Conservation (phyloP, 176 grass and related monocot genomes). For the Triticum monococcum region DNA sequence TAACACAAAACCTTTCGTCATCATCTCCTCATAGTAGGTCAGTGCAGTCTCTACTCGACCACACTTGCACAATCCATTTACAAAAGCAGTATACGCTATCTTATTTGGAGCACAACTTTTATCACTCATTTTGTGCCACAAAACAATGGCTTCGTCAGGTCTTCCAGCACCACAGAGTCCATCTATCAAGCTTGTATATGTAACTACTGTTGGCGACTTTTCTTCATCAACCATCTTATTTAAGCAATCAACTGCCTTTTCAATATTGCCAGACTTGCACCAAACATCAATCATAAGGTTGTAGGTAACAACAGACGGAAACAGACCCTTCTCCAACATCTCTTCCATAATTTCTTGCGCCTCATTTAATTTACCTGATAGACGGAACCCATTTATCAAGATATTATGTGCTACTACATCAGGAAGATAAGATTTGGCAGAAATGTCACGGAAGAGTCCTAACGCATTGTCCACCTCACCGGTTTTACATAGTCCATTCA, state of each 20-base stretch:
- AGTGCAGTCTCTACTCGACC: constrained; percentile 50
- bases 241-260: constrained; percentile 62
- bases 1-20: constrained; percentile 50
- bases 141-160: constrained; percentile 50
- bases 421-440: constrained; percentile 68
- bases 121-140: constrained; percentile 70
- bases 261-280: constrained; percentile 66
- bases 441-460: constrained; percentile 65
- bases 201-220: constrained; percentile 63
- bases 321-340: constrained; percentile 66
- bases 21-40: constrained; percentile 71
- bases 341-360: constrained; percentile 74
- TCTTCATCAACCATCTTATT: constrained; percentile 72
- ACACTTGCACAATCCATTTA: constrained; percentile 88
- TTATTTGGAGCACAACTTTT: constrained; percentile 64
- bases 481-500: constrained; percentile 75
- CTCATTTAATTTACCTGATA: constrained; percentile 63
- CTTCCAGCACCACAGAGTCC: constrained; percentile 60
- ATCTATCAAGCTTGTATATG: constrained; percentile 88
- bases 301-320: constrained; percentile 83
- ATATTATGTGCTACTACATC: constrained; percentile 97
- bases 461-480: constrained; percentile 58
- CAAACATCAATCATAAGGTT: constrained; percentile 95
- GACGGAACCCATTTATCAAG: constrained; percentile 83
- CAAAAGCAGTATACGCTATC: constrained; percentile 70